These are phyloP conservation scores for Nadsonia commutata DNA, from an alignment of 1,139 yeast genomes.

Conservation along the genomic window DNA sequence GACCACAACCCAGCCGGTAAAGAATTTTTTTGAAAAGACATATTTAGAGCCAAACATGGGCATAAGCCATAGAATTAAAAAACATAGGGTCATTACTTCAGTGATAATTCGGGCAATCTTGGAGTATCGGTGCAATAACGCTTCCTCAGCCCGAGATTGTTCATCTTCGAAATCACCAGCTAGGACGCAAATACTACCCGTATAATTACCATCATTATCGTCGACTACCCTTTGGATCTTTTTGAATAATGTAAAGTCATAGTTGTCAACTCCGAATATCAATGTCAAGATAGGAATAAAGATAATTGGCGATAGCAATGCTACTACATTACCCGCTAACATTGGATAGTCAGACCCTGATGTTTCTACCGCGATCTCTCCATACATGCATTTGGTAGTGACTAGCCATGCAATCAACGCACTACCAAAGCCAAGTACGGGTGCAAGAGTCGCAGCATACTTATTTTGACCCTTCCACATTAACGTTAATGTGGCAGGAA, in stretches of 20 bases:
- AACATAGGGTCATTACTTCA: conserved; percentile 1
- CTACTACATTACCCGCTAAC: conserved; percentile 74
- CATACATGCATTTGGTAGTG: conserved; percentile 22
- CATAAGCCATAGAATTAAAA: conserved; percentile 7
- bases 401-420: conserved; percentile 36
- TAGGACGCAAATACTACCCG: no score
- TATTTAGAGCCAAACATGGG: conserved; percentile 9
- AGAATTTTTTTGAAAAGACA: conserved; percentile 9
- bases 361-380: conserved; percentile 36
- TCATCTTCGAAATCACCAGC: not conserved
- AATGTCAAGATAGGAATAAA: conserved; percentile 51
- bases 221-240: conserved; percentile 52
- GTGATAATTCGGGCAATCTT: conserved; percentile 3
- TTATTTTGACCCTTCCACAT: conserved; percentile 50
- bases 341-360: conserved; percentile 66
- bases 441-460: conserved; percentile 27
- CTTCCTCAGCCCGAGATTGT: conserved; percentile 1
- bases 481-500: conserved; percentile 57
- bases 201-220: conserved; percentile 10
- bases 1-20: conserved; percentile 10
- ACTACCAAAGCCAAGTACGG: conserved; percentile 30
- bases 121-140: conserved; percentile 3
- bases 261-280: conserved; percentile 49
- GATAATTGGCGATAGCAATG: conserved; percentile 53
- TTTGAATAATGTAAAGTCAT: conserved; percentile 51